phyloP scores from a whole-genome alignment of 345 rosid genomes.

The Camelina sativa region DNA sequence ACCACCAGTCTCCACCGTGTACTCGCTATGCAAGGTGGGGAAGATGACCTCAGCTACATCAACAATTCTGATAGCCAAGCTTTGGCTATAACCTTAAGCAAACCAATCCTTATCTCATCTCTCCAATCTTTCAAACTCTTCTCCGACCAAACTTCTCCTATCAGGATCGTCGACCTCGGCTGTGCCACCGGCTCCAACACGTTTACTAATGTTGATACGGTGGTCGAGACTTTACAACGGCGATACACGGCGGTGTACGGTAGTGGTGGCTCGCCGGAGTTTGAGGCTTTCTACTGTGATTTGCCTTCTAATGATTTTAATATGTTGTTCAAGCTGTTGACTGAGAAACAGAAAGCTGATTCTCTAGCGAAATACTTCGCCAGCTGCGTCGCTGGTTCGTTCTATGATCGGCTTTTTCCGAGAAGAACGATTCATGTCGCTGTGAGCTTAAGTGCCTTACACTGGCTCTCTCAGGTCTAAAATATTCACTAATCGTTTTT shows the following conservation, averaged over 20 bases:
- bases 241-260: slow-evolving; percentile 45
- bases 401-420: slow-evolving; percentile 59
- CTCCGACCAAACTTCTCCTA: slow-evolving; percentile 27
- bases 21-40: slow-evolving; percentile 66
- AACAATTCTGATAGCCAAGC: slow-evolving; percentile 63
- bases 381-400: slow-evolving; percentile 64
- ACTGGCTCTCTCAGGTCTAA: slow-evolving; percentile 68
- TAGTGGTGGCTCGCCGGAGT: slow-evolving; percentile 49
- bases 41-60: slow-evolving; percentile 58
- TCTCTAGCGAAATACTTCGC: slow-evolving; percentile 43
- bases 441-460: slow-evolving; percentile 66
- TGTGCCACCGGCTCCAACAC: slow-evolving; percentile 69
- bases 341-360: slow-evolving; percentile 24
- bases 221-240: slow-evolving; percentile 49
- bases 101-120: slow-evolving; percentile 57
- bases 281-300: slow-evolving; percentile 64
- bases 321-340: slow-evolving; percentile 48
- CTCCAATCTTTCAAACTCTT: slow-evolving; percentile 51
- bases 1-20: slow-evolving; percentile 50
- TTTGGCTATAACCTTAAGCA: slow-evolving; percentile 54
- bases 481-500: neutral
- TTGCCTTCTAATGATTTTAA: slow-evolving; percentile 68
- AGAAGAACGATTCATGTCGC: slow-evolving; percentile 58
- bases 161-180: slow-evolving; percentile 60
- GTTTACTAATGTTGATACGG: slow-evolving; percentile 49